phyloP scores from a whole-genome alignment of 257 asterid species.

The Euphrasia confusa region DNA sequence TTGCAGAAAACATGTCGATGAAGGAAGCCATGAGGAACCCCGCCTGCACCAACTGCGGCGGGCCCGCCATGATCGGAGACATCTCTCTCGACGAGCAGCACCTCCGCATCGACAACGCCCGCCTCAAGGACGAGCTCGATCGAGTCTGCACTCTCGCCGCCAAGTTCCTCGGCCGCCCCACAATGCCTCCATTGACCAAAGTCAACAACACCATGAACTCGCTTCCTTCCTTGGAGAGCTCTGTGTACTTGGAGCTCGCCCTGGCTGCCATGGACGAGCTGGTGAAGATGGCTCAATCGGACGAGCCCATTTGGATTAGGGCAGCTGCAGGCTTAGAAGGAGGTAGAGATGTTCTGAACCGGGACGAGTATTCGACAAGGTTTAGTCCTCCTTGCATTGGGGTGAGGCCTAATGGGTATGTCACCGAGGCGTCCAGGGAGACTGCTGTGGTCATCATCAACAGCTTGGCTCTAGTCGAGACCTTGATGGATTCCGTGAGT shows the following conservation, averaged over 20 bases:
- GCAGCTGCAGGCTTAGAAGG: slow-evolving; percentile 54
- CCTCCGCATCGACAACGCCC: slow-evolving; percentile 47
- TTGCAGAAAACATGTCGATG: slow-evolving; percentile 50
- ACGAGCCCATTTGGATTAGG: slow-evolving; percentile 76
- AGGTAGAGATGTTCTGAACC: slow-evolving; percentile 45
- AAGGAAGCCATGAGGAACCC: slow-evolving; percentile 53
- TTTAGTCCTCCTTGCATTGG: slow-evolving; percentile 46
- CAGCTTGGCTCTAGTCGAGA: slow-evolving; percentile 44
- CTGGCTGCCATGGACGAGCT: slow-evolving; percentile 83
- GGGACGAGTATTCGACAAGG: slow-evolving; percentile 38
- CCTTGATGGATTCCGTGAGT: slow-evolving; percentile 60
- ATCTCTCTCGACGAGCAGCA: slow-evolving; percentile 56
- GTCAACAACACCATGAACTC: too few relatives aligned
- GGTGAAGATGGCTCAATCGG: slow-evolving; percentile 66
- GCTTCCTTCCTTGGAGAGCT: too few relatives aligned
- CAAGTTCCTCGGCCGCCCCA: slow-evolving; percentile 47
- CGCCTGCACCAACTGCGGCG: slow-evolving; percentile 56
- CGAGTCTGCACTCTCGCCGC: slow-evolving; percentile 45
- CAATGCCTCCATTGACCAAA: too few relatives aligned
- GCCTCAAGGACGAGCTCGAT: slow-evolving; percentile 53
- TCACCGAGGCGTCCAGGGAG: slow-evolving; percentile 51
- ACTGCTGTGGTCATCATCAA: slow-evolving; percentile 43
- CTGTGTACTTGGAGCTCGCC: slow-evolving; percentile 84
- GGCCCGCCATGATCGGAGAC: slow-evolving; percentile 53
- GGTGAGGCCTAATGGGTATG: slow-evolving; percentile 44